Evolutionary conservation across 768 basidiomycete genomes (phyloP).

Genomic region (Leccinum obscurum): DNA sequence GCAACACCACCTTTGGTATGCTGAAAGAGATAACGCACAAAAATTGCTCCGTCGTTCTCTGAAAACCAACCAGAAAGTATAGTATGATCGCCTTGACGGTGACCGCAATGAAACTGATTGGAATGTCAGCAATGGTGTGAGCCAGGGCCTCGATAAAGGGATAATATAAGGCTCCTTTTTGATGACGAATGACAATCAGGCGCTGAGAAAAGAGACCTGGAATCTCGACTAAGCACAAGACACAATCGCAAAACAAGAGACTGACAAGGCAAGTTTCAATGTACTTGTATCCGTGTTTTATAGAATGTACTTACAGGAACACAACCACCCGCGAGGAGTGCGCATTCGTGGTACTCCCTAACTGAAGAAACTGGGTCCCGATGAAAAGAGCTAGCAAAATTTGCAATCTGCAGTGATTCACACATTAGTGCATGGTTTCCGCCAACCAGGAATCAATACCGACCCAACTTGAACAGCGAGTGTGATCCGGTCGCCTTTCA

Average conservation of each 20-base stretch:
- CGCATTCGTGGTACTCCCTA: slow-evolving; percentile 34
- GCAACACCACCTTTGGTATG: background rate
- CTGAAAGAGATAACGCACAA: slow-evolving; percentile 9
- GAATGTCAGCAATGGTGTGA: slow-evolving; percentile 45
- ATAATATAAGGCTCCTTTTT: slow-evolving; percentile 47
- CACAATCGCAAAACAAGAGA: slow-evolving; percentile 49
- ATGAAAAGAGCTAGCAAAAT: slow-evolving; percentile 22
- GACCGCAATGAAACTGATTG: slow-evolving; percentile 34
- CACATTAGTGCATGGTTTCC: slow-evolving; percentile 1
- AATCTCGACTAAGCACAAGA: slow-evolving; percentile 55
- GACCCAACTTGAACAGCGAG: slow-evolving; percentile 32
- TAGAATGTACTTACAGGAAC: slow-evolving; percentile 53
- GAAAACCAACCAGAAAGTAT: slow-evolving; percentile 25
- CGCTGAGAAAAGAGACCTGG: slow-evolving; percentile 46
- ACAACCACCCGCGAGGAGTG: slow-evolving; percentile 66
- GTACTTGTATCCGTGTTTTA: background rate
- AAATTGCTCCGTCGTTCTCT: slow-evolving; percentile 20
- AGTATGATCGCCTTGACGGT: slow-evolving; percentile 10
- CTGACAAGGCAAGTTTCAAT: slow-evolving; percentile 32
- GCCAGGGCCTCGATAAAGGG: slow-evolving; percentile 48
- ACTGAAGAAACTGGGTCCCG: slow-evolving; percentile 43
- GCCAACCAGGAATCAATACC: background rate
- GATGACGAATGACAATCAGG: slow-evolving; percentile 43
- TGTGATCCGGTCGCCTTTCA: slow-evolving; percentile 39
- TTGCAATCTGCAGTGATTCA: slow-evolving; percentile 35